phyloP scores from a whole-genome alignment of 148 eudicot species.

The Rhododendron mucronatum region DNA sequence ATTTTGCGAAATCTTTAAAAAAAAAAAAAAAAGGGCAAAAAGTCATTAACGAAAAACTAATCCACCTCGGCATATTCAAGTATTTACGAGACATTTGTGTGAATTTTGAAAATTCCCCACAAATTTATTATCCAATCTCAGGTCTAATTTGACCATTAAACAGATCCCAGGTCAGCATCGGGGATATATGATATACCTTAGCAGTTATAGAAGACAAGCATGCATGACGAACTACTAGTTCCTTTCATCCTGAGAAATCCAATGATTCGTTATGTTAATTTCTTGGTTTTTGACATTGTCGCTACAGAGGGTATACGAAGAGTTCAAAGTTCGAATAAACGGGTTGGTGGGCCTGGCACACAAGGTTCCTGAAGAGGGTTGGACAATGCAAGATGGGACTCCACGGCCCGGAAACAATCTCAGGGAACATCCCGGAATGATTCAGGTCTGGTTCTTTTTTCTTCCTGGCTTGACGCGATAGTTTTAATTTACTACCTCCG shows the following conservation, averaged over 20 bases:
- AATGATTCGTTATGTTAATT: neutral
- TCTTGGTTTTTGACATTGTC: neutral
- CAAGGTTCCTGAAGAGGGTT: conserved; percentile 96
- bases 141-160: no score
- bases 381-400: conserved; percentile 99
- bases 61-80: no score
- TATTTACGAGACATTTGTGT: no score
- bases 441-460: conserved; percentile 52
- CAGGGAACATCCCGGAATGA: conserved; percentile 99
- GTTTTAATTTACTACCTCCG: no score
- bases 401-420: conserved; percentile 98
- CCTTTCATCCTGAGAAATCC: neutral
- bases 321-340: conserved; percentile 85
- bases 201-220: no score
- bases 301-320: conserved; percentile 92
- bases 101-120: no score
- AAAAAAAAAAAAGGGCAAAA: no score
- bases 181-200: no score
- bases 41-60: no score
- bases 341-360: conserved; percentile 65
- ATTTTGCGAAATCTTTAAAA: no score
- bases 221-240: neutral
- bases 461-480: conserved; percentile 30
- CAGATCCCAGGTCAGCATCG: no score
- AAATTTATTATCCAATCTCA: no score